Evolutionary conservation across 73 alveolate species (phyloP).

Genomic region (Paramecium bursaria): DNA sequence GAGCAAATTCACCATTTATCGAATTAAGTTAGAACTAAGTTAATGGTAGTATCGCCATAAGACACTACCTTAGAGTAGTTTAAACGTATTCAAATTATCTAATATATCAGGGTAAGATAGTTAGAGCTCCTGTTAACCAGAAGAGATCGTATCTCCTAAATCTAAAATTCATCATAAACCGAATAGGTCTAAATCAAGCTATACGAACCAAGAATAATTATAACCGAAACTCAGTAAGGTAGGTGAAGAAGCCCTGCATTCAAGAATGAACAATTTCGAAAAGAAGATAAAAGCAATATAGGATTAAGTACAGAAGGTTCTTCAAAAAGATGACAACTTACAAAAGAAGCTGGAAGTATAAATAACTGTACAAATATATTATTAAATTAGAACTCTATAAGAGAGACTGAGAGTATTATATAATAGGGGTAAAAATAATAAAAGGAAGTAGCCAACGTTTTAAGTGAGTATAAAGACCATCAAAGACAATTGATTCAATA

Average conservation of each 20-base stretch:
- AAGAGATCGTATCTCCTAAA: neutral
- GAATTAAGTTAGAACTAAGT: no score
- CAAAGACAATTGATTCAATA: no score
- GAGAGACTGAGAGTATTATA: no score
- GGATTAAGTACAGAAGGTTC: neutral
- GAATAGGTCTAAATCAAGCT: neutral
- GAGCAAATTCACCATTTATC: neutral
- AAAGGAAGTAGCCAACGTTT: no score
- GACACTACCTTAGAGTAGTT: no score
- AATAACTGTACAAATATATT: no score
- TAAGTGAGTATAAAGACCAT: no score
- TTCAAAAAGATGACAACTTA: conserved; percentile 15
- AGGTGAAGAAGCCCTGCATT: conserved; percentile 20
- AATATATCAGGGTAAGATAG: neutral
- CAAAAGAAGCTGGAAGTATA: neutral
- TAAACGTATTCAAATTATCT: no score
- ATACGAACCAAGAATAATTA: neutral
- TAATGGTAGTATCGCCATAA: no score
- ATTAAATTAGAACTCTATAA: no score
- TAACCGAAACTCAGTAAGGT: neutral
- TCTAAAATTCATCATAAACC: neutral
- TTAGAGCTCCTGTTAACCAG: neutral
- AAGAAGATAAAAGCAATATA: neutral
- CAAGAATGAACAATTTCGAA: conserved; percentile 16
- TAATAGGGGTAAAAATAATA: no score